phyloP scores from a whole-genome alignment of 2,329 filamentous ascomycete genomes.

The Cordyceps militaris region DNA sequence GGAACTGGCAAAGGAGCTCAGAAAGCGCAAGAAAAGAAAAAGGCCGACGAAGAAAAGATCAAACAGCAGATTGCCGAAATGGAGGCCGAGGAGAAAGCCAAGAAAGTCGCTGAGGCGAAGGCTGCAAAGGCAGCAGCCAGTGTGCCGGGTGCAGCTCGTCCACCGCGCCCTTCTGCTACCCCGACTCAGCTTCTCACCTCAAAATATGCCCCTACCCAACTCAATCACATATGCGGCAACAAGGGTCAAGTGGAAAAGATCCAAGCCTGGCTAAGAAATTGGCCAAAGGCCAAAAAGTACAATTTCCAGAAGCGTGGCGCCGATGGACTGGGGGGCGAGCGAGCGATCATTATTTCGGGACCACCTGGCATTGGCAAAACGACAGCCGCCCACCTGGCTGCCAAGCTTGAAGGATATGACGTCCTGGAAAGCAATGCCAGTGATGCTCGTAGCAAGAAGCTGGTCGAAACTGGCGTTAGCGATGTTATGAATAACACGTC shows the following conservation, averaged over 20 bases:
- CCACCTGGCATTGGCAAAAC: constrained; percentile 97
- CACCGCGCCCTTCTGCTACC: constrained; percentile 28
- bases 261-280: constrained; percentile 77
- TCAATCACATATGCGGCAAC: constrained; percentile 91
- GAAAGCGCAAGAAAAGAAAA: constrained; percentile 76
- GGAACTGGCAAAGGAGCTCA: constrained; percentile 83
- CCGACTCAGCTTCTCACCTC: constrained; percentile 76
- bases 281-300: constrained; percentile 69
- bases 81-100: constrained; percentile 68
- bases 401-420: constrained; percentile 88
- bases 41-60: constrained; percentile 77
- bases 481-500: constrained; percentile 94
- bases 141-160: constrained; percentile 18
- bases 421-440: constrained; percentile 93
- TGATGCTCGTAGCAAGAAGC: constrained; percentile 90
- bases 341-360: constrained; percentile 91
- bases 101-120: constrained; percentile 45
- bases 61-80: constrained; percentile 76
- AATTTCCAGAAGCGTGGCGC: constrained; percentile 76
- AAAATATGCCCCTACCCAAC: constrained; percentile 83
- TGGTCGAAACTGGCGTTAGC: constrained; percentile 81
- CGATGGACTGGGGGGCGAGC: constrained; percentile 74
- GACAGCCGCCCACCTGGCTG: constrained; percentile 89
- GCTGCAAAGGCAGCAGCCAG: constrained; percentile 37
- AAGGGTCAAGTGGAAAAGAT: constrained; percentile 85